Percentiles rank a stretch among this genome's conserved stretches.
Evolutionary conservation across 2,329 filamentous ascomycete species (phyloP).

Genomic region (Paecilomyces sp.): DNA sequence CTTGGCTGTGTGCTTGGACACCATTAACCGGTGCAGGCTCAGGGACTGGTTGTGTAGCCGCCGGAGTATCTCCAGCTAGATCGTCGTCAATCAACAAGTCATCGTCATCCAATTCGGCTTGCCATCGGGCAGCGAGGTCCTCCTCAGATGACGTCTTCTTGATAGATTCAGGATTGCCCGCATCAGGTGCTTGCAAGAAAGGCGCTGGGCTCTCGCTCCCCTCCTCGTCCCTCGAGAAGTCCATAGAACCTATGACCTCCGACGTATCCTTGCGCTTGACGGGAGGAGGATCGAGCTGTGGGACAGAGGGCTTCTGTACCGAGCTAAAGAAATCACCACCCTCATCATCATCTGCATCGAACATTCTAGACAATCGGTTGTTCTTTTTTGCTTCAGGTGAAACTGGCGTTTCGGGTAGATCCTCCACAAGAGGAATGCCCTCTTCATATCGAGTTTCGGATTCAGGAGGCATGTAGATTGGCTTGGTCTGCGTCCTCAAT

Average conservation of each 20-base stretch:
- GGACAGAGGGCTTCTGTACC: conserved; percentile 8
- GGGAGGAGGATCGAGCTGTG: conserved; percentile 7
- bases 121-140: conserved; percentile 75
- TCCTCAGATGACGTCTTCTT: conserved; percentile 34
- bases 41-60: conserved; percentile 12
- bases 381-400: conserved; percentile 18
- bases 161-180: conserved; percentile 12
- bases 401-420: conserved; percentile 20
- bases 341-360: conserved; percentile 30
- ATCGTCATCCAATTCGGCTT: conserved; percentile 73
- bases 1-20: conserved; percentile 8
- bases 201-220: conserved; percentile 21
- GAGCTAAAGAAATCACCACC: conserved; percentile 30
- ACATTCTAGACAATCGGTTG: conserved; percentile 23
- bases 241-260: conserved; percentile 54
- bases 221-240: conserved; percentile 24
- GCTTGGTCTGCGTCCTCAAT: conserved; percentile 33
- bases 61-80: conserved; percentile 14
- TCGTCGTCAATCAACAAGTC: conserved; percentile 71
- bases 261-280: conserved; percentile 65
- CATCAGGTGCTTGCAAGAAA: conserved; percentile 17
- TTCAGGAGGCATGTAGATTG: conserved; percentile 29
- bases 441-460: conserved; percentile 60
- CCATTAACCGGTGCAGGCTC: conserved; percentile 15
- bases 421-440: conserved; percentile 55